These are phyloP conservation scores for Aegilops bicornis DNA, from an alignment of 176 grass and related monocot genomes.

Conservation along the genomic window DNA sequence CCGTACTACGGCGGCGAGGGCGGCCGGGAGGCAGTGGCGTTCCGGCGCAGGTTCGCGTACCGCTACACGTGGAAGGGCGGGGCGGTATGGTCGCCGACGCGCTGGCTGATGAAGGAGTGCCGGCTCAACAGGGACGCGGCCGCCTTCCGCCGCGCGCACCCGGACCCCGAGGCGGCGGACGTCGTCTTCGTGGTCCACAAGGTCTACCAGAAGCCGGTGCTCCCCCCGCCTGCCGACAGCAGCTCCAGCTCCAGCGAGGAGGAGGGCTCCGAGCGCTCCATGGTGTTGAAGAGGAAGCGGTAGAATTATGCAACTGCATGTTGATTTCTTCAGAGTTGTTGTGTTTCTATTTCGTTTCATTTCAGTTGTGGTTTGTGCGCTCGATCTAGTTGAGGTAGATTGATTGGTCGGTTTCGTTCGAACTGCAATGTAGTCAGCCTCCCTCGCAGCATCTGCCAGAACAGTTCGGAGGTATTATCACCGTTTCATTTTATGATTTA, in stretches of 20 bases:
- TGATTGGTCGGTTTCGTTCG: not conserved
- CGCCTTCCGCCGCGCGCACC: not conserved
- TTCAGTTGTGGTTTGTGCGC: not conserved
- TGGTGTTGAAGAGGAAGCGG: not conserved
- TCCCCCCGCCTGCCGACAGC: not conserved
- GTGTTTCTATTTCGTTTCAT: not conserved
- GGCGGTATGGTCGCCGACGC: not conserved
- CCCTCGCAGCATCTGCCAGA: not conserved
- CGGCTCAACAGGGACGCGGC: not conserved
- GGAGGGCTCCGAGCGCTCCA: not conserved
- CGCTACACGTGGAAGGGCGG: not conserved
- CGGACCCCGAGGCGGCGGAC: not conserved
- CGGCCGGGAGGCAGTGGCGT: not conserved
- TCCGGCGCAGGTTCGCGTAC: not conserved
- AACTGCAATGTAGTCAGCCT: not conserved
- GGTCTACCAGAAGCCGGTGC: not conserved
- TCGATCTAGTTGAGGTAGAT: not conserved
- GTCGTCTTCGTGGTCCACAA: not conserved
- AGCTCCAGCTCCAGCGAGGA: not conserved
- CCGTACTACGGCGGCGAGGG: not conserved
- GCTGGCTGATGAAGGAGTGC: constrained; percentile 18
- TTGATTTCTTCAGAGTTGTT: not conserved
- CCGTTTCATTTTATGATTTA: no score
- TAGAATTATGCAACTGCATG: not conserved
- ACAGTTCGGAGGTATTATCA: not conserved